Conservation (phyloP, 768 basidiomycete species). For the Hericium erinaceus region DNA sequence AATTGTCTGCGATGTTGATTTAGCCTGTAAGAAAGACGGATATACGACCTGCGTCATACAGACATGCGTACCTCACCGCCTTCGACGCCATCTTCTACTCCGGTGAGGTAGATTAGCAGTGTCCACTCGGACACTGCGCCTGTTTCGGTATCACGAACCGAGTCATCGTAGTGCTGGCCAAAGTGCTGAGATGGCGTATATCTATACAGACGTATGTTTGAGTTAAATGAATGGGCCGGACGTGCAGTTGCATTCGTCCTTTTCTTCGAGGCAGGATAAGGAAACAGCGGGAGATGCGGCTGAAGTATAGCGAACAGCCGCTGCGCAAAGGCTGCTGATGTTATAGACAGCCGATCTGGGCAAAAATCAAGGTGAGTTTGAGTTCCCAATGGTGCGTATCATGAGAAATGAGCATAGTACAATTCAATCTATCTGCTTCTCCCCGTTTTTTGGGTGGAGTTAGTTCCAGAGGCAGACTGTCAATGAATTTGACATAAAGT, state of each 20-base stretch:
- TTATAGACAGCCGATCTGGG: slow-evolving; percentile 53
- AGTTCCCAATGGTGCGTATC: neutral
- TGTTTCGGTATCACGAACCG: slow-evolving; percentile 47
- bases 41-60: neutral
- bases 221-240: slow-evolving; percentile 51
- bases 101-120: slow-evolving; percentile 62
- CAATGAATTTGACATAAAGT: slow-evolving; percentile 48
- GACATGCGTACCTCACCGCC: slow-evolving; percentile 47
- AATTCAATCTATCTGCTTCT: slow-evolving; percentile 63
- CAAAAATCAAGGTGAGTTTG: neutral
- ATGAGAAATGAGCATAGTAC: slow-evolving; percentile 24
- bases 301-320: slow-evolving; percentile 38
- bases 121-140: slow-evolving; percentile 73
- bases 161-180: slow-evolving; percentile 71
- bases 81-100: slow-evolving; percentile 61
- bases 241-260: slow-evolving; percentile 21
- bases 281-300: slow-evolving; percentile 53
- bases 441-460: slow-evolving; percentile 66
- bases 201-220: slow-evolving; percentile 68
- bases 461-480: slow-evolving; percentile 48
- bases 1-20: slow-evolving; percentile 42
- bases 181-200: slow-evolving; percentile 59
- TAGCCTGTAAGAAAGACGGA: neutral
- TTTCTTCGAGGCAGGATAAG: slow-evolving; percentile 27
- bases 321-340: slow-evolving; percentile 49